Evolutionary conservation across 768 basidiomycete species (phyloP).

Genomic region (Mycena sanguinolenta): DNA sequence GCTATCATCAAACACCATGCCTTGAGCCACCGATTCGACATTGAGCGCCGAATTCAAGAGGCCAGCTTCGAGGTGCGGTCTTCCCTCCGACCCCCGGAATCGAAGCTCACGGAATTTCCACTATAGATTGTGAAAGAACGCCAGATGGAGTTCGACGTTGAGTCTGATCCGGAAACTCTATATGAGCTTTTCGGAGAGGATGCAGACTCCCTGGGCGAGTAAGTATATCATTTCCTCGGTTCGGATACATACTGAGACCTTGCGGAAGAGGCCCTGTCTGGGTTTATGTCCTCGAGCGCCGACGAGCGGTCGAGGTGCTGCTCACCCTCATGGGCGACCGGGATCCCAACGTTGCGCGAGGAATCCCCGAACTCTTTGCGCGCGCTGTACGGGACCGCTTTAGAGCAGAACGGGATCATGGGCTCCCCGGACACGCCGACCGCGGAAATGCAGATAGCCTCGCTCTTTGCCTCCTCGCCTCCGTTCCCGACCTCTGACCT

Average conservation of each 20-base stretch:
- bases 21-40: slow-evolving; percentile 78
- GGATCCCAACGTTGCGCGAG: slow-evolving; percentile 70
- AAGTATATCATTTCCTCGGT: slow-evolving; percentile 50
- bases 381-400: slow-evolving; percentile 72
- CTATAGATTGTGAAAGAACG: slow-evolving; percentile 86
- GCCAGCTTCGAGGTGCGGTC: slow-evolving; percentile 82
- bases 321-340: slow-evolving; percentile 79
- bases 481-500: slow-evolving; percentile 81
- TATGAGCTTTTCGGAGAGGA: slow-evolving; percentile 87
- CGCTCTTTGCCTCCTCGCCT: slow-evolving; percentile 87
- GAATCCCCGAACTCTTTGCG: slow-evolving; percentile 77
- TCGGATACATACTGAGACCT: slow-evolving; percentile 21
- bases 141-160: slow-evolving; percentile 90
- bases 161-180: slow-evolving; percentile 83
- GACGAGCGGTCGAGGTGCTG: slow-evolving; percentile 86
- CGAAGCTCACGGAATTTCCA: slow-evolving; percentile 34
- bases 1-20: slow-evolving; percentile 90
- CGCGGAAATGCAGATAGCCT: slow-evolving; percentile 85
- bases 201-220: slow-evolving; percentile 82
- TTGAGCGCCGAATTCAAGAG: slow-evolving; percentile 83
- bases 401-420: slow-evolving; percentile 75
- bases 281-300: slow-evolving; percentile 90
- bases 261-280: slow-evolving; percentile 86
- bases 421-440: slow-evolving; percentile 74
- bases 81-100: slow-evolving; percentile 30